phyloP scores from a whole-genome alignment of 2,329 filamentous ascomycete genomes.

The Beauveria brongniartii region DNA sequence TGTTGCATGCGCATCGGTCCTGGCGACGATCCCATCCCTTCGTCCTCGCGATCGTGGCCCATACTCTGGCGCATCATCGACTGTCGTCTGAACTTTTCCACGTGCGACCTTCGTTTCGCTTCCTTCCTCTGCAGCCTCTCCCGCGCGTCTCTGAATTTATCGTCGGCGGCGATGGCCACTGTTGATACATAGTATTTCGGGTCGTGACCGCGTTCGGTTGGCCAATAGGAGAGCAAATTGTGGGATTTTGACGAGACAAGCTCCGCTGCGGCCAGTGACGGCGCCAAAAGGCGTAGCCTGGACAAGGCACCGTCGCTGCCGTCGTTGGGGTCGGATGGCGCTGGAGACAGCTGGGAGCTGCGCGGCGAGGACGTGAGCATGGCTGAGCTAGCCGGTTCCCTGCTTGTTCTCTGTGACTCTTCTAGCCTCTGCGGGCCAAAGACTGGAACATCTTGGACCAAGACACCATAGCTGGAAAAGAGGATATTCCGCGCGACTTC shows the following conservation, averaged over 20 bases:
- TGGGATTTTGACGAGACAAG: conserved; percentile 21
- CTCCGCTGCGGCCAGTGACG: conserved; percentile 20
- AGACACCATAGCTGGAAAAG: conserved; percentile 26
- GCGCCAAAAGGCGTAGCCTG: conserved; percentile 27
- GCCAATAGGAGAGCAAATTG: conserved; percentile 31
- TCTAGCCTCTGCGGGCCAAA: conserved; percentile 17
- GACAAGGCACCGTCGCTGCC: conserved; percentile 22
- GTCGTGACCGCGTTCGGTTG: conserved; percentile 27
- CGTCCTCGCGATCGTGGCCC: conserved; percentile 2
- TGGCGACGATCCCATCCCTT: conserved; percentile 9
- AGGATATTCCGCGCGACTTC: conserved; percentile 28
- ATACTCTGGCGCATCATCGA: conserved; percentile 19
- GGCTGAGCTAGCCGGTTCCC: conserved; percentile 11
- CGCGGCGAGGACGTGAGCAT: conserved; percentile 7
- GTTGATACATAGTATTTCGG: conserved; percentile 31
- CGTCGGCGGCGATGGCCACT: conserved; percentile 27
- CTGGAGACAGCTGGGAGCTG: not conserved
- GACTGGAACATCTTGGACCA: conserved; percentile 26
- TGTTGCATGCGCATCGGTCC: conserved; percentile 18
- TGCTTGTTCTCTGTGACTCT: not conserved
- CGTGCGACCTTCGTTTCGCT: conserved; percentile 24
- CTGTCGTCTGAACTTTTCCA: conserved; percentile 27
- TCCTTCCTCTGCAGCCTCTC: conserved; percentile 26
- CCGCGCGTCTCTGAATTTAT: conserved; percentile 26
- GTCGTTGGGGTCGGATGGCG: not conserved